phyloP scores from a whole-genome alignment of 2,329 filamentous ascomycete species.

The Metarhizium rileyi region DNA sequence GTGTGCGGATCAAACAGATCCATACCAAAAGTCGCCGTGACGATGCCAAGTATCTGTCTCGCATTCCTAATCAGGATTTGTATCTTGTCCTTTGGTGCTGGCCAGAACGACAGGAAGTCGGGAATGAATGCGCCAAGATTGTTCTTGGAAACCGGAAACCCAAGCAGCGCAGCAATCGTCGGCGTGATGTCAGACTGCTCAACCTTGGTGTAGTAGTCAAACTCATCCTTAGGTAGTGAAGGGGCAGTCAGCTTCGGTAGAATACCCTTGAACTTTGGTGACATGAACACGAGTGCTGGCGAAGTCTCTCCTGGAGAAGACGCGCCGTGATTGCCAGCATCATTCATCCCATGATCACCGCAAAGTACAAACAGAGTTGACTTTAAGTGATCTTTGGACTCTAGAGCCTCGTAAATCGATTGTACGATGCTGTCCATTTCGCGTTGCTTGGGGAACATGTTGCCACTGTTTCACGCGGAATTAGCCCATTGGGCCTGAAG shows the following conservation, averaged over 20 bases:
- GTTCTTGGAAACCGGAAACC: slow-evolving; percentile 81
- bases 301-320: slow-evolving; percentile 92
- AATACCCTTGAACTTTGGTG: slow-evolving; percentile 63
- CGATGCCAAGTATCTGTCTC: slow-evolving; percentile 66
- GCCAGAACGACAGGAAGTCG: slow-evolving; percentile 71
- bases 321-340: slow-evolving; percentile 92
- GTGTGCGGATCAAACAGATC: slow-evolving; percentile 30
- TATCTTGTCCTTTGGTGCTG: slow-evolving; percentile 38
- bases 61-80: slow-evolving; percentile 70
- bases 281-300: slow-evolving; percentile 82
- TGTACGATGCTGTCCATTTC: slow-evolving; percentile 87
- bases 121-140: slow-evolving; percentile 80
- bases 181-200: slow-evolving; percentile 93
- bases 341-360: slow-evolving; percentile 99
- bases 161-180: slow-evolving; percentile 76
- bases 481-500: background rate
- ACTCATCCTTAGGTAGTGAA: slow-evolving; percentile 52
- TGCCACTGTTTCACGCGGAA: slow-evolving; percentile 43
- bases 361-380: slow-evolving; percentile 78
- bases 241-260: slow-evolving; percentile 39
- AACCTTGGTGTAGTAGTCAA: slow-evolving; percentile 74
- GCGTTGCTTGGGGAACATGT: slow-evolving; percentile 85
- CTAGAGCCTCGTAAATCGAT: slow-evolving; percentile 67
- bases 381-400: slow-evolving; percentile 57
- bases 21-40: slow-evolving; percentile 59